These are phyloP conservation scores for Yamadazyma ubonensis DNA, from an alignment of 805 yeast genomes.

Conservation along the genomic window DNA sequence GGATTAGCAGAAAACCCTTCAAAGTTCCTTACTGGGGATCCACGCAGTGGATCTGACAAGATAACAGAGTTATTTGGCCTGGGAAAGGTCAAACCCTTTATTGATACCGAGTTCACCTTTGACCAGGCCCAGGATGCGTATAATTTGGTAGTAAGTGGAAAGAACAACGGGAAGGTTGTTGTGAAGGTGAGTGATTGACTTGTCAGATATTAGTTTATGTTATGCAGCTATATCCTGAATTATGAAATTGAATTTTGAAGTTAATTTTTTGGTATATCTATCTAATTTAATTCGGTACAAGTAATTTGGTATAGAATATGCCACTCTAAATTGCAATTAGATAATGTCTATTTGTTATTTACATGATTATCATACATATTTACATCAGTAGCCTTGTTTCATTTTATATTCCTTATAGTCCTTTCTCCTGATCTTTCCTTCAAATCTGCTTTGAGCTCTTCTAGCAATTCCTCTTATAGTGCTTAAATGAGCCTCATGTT, in stretches of 20 bases:
- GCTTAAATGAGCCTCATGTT: slow-evolving; percentile 27
- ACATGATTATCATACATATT: slow-evolving; percentile 9
- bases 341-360: slow-evolving; percentile 6
- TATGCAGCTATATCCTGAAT: too few relatives aligned
- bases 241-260: too few relatives aligned
- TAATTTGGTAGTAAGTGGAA: slow-evolving; percentile 44
- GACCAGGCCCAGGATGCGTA: slow-evolving; percentile 52
- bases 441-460: slow-evolving; percentile 35
- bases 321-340: too few relatives aligned
- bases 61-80: slow-evolving; percentile 42
- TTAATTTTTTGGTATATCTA: too few relatives aligned
- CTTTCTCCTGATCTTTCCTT: slow-evolving; percentile 38
- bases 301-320: too few relatives aligned
- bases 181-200: slow-evolving; percentile 27
- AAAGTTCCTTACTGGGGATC: not conserved
- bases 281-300: too few relatives aligned
- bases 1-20: too few relatives aligned
- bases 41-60: slow-evolving; percentile 19
- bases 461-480: slow-evolving; percentile 34
- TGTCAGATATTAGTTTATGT: too few relatives aligned
- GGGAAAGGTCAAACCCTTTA: slow-evolving; percentile 42
- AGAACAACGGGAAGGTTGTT: slow-evolving; percentile 70
- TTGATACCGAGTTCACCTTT: slow-evolving; percentile 56
- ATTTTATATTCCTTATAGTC: slow-evolving; percentile 33
- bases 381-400: slow-evolving; percentile 31